These are phyloP conservation scores for Spathaspora gorwiae DNA, from an alignment of 805 yeast genomes.

Conservation along the genomic window DNA sequence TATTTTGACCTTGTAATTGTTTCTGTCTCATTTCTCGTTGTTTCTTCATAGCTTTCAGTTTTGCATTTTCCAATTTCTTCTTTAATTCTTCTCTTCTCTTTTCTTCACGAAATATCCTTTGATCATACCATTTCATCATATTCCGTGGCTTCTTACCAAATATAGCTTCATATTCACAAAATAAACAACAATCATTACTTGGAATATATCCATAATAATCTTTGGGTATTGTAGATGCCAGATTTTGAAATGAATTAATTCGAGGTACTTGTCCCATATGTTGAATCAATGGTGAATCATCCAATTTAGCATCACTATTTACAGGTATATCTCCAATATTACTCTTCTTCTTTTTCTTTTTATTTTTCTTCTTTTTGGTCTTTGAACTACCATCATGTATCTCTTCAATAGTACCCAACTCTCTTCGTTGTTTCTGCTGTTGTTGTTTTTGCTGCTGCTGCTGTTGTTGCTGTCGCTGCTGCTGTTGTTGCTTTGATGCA, in stretches of 20 bases:
- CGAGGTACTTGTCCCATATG: background rate
- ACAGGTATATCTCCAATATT: background rate
- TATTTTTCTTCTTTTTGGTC: slow-evolving; percentile 21
- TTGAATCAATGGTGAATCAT: background rate
- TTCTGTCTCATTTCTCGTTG: slow-evolving; percentile 15
- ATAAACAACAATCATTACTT: slow-evolving; percentile 31
- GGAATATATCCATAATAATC: slow-evolving; percentile 7
- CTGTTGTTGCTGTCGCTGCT: no score
- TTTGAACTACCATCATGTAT: slow-evolving; percentile 6
- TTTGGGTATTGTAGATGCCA: slow-evolving; percentile 1
- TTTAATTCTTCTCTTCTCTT: slow-evolving; percentile 29
- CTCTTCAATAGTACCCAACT: background rate
- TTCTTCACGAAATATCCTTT: slow-evolving; percentile 25
- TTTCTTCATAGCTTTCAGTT: slow-evolving; percentile 28
- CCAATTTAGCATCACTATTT: background rate
- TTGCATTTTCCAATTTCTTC: slow-evolving; percentile 35
- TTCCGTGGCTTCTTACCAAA: slow-evolving; percentile 48
- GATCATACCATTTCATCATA: slow-evolving; percentile 48
- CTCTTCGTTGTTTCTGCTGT: background rate
- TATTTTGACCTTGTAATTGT: slow-evolving; percentile 2
- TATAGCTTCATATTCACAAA: slow-evolving; percentile 50
- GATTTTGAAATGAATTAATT: background rate
- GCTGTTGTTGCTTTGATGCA: background rate
- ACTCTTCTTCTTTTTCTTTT: slow-evolving; percentile 1
- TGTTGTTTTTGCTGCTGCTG: slow-evolving; percentile 3